Conservation (phyloP, 1,139 yeast species). For the Taphrina wiesneri region DNA sequence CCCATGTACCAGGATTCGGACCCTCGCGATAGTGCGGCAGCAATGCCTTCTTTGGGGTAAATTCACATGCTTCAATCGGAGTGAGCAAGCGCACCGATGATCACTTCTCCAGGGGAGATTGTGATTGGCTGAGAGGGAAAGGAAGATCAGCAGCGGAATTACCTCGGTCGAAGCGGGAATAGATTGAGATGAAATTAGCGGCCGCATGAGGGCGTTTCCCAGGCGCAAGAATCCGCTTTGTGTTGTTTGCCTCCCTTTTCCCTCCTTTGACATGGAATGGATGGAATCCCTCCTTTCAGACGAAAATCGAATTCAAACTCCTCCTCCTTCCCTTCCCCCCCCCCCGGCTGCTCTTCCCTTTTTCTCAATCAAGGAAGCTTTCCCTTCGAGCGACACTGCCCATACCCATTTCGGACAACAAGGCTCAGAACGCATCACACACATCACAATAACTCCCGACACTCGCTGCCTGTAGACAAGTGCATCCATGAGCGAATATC, state of each 20-base stretch:
- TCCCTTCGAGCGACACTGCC: constrained; percentile 16
- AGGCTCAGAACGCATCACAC: constrained; percentile 5
- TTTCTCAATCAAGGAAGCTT: constrained; percentile 16
- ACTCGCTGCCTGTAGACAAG: neutral
- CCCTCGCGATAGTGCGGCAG: too few relatives aligned
- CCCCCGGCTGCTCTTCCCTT: constrained; percentile 10
- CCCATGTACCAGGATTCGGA: too few relatives aligned
- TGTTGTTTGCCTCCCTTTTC: neutral
- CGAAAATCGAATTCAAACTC: too few relatives aligned
- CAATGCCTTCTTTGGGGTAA: neutral
- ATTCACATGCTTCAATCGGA: too few relatives aligned
- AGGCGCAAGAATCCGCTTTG: neutral
- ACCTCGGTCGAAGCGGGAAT: neutral
- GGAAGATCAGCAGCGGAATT: neutral
- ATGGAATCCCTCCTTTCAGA: too few relatives aligned
- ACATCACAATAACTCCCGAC: constrained; percentile 6
- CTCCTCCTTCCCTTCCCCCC: neutral
- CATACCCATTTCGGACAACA: constrained; percentile 16
- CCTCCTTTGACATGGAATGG: neutral
- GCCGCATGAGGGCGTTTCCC: too few relatives aligned
- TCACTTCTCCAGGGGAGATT: neutral
- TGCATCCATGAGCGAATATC: constrained; percentile 20
- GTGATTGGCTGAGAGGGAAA: neutral
- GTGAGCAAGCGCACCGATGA: neutral
- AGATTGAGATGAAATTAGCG: neutral